Conservation (phyloP, 2,329 filamentous ascomycete genomes). For the Cercospora sp. region DNA sequence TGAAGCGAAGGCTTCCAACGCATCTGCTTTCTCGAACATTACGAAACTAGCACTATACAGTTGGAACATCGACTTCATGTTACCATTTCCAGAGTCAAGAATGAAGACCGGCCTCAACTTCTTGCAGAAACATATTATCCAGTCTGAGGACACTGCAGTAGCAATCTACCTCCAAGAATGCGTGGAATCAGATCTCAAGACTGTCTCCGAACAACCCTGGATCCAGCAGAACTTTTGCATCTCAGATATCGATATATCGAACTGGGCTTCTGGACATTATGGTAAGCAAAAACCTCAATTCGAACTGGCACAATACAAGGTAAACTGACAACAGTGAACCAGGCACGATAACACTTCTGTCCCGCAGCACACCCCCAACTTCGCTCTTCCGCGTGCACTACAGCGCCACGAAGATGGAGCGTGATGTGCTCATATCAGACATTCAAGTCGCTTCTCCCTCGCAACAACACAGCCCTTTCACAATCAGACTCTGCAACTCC, state of each 20-base stretch:
- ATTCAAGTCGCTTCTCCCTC: slow-evolving; percentile 36
- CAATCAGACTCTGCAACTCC: slow-evolving; percentile 55
- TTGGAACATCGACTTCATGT: slow-evolving; percentile 54
- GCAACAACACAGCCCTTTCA: slow-evolving; percentile 10
- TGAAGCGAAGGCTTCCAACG: background rate
- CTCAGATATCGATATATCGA: slow-evolving; percentile 47
- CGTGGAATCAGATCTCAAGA: slow-evolving; percentile 46
- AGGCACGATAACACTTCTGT: slow-evolving; percentile 56
- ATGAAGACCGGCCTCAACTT: slow-evolving; percentile 47
- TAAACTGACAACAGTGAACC: background rate
- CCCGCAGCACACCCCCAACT: slow-evolving; percentile 48
- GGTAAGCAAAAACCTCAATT: background rate
- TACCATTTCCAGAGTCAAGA: slow-evolving; percentile 41
- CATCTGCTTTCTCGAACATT: background rate
- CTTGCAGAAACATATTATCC: slow-evolving; percentile 32
- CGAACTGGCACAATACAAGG: background rate
- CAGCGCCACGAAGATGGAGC: slow-evolving; percentile 49
- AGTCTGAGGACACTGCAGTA: slow-evolving; percentile 29
- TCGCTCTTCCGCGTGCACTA: slow-evolving; percentile 55
- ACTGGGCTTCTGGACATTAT: slow-evolving; percentile 52
- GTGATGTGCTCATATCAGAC: slow-evolving; percentile 60
- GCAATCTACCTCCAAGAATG: slow-evolving; percentile 59
- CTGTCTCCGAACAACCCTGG: slow-evolving; percentile 51
- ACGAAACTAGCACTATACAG: slow-evolving; percentile 41
- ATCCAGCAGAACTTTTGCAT: slow-evolving; percentile 51